phyloP scores from a whole-genome alignment of 176 grass and related monocot species.

The Luzula sylvatica region DNA sequence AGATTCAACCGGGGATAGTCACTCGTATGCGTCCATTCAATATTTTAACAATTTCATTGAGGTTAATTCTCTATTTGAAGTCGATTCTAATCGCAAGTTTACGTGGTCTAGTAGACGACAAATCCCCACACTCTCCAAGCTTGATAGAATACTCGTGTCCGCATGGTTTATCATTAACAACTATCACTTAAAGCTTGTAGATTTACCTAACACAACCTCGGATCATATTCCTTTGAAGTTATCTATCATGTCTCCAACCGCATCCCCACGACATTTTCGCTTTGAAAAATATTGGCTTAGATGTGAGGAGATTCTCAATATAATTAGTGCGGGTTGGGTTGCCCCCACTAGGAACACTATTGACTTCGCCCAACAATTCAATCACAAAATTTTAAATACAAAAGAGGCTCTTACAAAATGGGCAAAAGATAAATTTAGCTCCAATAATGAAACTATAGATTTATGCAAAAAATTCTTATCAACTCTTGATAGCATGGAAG shows the following conservation, averaged over 20 bases:
- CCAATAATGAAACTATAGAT: not conserved
- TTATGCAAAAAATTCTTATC: not conserved
- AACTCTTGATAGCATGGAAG: not conserved
- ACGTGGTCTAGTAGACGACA: too few relatives aligned
- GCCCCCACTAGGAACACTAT: not conserved
- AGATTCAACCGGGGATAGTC: too few relatives aligned
- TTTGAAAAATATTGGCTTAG: not conserved
- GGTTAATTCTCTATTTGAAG: not conserved
- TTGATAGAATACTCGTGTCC: not conserved
- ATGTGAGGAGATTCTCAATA: not conserved
- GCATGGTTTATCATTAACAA: not conserved
- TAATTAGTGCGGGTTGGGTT: accelerated
- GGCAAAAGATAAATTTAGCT: not conserved
- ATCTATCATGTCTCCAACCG: not conserved
- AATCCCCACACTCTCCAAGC: too few relatives aligned
- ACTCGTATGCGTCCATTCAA: too few relatives aligned
- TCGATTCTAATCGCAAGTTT: not conserved
- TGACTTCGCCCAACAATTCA: not conserved
- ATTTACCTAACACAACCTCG: not conserved
- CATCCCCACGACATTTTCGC: not conserved
- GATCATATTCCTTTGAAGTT: too few relatives aligned
- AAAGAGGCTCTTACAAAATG: not conserved
- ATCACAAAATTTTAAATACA: not conserved
- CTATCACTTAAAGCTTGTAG: not conserved
- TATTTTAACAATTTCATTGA: not conserved